These are phyloP conservation scores for Usnea hakonensis DNA, from an alignment of 495 filamentous ascomycete genomes.

Conservation along the genomic window DNA sequence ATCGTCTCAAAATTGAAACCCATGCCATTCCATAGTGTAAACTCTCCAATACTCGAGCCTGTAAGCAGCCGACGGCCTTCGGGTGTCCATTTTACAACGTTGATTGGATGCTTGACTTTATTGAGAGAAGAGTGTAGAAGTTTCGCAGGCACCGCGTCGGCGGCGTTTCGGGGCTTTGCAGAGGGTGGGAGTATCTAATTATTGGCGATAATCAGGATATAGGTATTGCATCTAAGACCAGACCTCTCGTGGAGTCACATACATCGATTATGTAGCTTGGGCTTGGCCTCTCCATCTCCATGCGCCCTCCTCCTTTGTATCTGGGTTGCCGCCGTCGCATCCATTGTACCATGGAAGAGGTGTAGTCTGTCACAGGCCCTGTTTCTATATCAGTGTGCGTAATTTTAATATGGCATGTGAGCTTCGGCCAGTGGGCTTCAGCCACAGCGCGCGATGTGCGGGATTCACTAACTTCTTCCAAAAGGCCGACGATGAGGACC, in stretches of 20 bases:
- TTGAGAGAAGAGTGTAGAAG: conserved; percentile 93
- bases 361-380: conserved; percentile 93
- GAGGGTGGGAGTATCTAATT: conserved; percentile 77
- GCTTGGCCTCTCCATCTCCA: conserved; percentile 78
- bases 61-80: conserved; percentile 88
- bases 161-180: conserved; percentile 61
- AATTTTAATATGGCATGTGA: not conserved
- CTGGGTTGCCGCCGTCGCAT: conserved; percentile 76
- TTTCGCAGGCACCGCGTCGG: conserved; percentile 77
- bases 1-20: conserved; percentile 99
- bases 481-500: conserved; percentile 20
- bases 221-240: not conserved
- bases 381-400: not conserved
- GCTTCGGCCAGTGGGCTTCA: not conserved
- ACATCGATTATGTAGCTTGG: conserved; percentile 85
- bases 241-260: conserved; percentile 32
- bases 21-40: conserved; percentile 97
- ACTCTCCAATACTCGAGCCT: conserved; percentile 91
- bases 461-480: conserved; percentile 23
- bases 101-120: conserved; percentile 95
- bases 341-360: conserved; percentile 85
- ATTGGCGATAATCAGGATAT: not conserved
- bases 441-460: not conserved
- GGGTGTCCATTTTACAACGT: conserved; percentile 95
- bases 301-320: conserved; percentile 56